Evolutionary conservation across 1,284 basidiomycete genomes (phyloP).

Genomic region (Cutaneotrichosporon sp.): DNA sequence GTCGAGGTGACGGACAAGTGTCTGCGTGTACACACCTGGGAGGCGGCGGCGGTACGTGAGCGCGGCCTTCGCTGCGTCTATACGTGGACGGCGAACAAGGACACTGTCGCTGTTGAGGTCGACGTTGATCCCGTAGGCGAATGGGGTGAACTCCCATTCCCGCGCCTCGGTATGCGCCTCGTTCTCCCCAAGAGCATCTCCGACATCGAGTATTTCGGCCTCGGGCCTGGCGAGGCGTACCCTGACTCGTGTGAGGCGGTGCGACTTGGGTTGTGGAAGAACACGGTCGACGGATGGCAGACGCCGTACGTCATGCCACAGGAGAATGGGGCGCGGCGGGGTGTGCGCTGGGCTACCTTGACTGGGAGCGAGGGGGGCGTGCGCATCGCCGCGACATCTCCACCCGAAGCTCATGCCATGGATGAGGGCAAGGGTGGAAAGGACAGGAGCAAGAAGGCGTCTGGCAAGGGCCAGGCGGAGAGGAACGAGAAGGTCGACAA

Average conservation of each 20-base stretch:
- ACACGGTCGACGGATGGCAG: conserved; percentile 25
- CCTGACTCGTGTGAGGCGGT: conserved; percentile 19
- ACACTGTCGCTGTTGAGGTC: conserved; percentile 4
- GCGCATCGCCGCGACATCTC: conserved; percentile 8
- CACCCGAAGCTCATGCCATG: not conserved
- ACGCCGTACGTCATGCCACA: conserved; percentile 30
- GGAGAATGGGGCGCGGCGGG: conserved; percentile 27
- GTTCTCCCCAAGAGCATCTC: conserved; percentile 17
- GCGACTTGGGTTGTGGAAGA: conserved; percentile 17
- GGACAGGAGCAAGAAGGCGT: not conserved
- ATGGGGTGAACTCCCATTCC: conserved; percentile 21
- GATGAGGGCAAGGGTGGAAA: not conserved
- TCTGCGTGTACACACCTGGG: conserved; percentile 19
- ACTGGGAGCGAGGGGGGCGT: not conserved
- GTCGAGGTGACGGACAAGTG: conserved; percentile 11
- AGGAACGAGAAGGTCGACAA: conserved; percentile 12
- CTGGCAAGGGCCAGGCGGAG: not conserved
- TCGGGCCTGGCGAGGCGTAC: conserved; percentile 28
- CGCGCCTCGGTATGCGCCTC: conserved; percentile 26
- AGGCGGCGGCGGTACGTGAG: conserved; percentile 15
- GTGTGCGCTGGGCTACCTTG: conserved; percentile 24
- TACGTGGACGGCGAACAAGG: conserved; percentile 10
- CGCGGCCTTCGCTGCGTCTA: conserved; percentile 21
- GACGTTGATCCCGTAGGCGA: conserved; percentile 19
- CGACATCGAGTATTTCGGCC: conserved; percentile 23